Base-by-base conservation (phyloP, 495 filamentous ascomycete genomes). In the Hypoxylon lenormandii region DNA sequence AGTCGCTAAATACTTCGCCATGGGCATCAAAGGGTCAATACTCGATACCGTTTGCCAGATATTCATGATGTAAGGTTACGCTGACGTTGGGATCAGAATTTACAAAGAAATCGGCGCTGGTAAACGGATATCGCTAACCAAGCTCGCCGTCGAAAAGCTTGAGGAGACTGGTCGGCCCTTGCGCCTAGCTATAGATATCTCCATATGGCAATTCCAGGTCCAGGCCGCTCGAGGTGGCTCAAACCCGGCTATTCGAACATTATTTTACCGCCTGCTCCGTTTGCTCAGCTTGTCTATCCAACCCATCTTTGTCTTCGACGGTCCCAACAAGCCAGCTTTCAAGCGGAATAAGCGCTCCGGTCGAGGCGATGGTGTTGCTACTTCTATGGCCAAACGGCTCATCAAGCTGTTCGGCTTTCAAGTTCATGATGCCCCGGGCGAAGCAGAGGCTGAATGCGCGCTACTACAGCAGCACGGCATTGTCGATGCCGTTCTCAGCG, bases 371-470 rank as follows among this genome's bases (percentile, higher is more conserved):
- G 60, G 77, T 76, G 72, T 86, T 65, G 66, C 84, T 64, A 74
- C 86, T 4, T 83, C 90, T 58, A 87, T 89, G 54, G 89, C 88
- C 2, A 94, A 97, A 76, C 87, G 91, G 48, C 79, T 97, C 4
- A 87, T 98, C 6, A 88, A 89, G 50, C 80, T 92, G 4, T 97
- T 98, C 77, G 92, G 90, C 8, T 94, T 97, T 70, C 87, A 89
- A 1, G 86, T 87, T 46, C 92, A 97, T 76, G 87, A 90, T 69
- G 96, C 96, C 0, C 96, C 95, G 0, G 96, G 95, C 12, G 96
- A 99, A 72, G 96, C 96, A 0, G 96, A 99, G 73, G 96, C 96
- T 0, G 96, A 99, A 79, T 98, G 96, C 63, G 95, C 96, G 0
- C 77, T 93, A 1, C 76, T 99, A 16, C 94, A 99, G 75, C 84